phyloP scores from a whole-genome alignment of 257 asterid species.

The Solanum etuberosum region DNA sequence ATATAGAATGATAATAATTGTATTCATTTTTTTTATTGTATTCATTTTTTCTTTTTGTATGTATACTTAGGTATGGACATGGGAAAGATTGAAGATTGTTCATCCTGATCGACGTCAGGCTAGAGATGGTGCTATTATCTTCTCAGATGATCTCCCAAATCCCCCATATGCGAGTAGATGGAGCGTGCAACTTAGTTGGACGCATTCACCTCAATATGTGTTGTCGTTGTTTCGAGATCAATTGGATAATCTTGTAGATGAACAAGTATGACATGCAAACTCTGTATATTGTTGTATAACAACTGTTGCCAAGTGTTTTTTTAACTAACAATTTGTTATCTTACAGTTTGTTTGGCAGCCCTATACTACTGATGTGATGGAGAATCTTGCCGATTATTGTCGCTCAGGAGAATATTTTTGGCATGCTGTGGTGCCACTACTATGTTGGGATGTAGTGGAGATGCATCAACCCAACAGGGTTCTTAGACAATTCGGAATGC shows the following conservation, averaged over 20 bases:
- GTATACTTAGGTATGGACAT: background rate
- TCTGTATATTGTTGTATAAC: background rate
- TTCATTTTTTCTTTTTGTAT: no score
- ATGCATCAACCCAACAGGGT: slow-evolving; percentile 71
- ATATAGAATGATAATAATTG: no score
- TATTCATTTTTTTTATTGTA: no score
- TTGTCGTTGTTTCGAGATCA: background rate
- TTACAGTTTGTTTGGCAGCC: no score
- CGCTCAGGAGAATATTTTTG: slow-evolving; percentile 50
- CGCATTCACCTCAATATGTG: background rate
- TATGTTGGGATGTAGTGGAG: slow-evolving; percentile 73
- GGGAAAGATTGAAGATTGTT: background rate
- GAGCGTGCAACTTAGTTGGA: background rate
- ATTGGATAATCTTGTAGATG: background rate
- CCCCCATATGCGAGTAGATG: background rate
- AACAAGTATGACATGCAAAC: background rate
- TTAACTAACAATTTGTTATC: no score
- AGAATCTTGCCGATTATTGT: slow-evolving; percentile 28
- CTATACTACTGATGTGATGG: no score
- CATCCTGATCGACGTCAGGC: background rate
- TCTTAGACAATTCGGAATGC: slow-evolving; percentile 67
- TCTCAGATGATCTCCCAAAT: background rate
- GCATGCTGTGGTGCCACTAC: slow-evolving; percentile 71
- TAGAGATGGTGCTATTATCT: background rate
- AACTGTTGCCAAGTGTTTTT: background rate